Conservation (phyloP, 2,329 filamentous ascomycete species). For the Phialophora expanda region DNA sequence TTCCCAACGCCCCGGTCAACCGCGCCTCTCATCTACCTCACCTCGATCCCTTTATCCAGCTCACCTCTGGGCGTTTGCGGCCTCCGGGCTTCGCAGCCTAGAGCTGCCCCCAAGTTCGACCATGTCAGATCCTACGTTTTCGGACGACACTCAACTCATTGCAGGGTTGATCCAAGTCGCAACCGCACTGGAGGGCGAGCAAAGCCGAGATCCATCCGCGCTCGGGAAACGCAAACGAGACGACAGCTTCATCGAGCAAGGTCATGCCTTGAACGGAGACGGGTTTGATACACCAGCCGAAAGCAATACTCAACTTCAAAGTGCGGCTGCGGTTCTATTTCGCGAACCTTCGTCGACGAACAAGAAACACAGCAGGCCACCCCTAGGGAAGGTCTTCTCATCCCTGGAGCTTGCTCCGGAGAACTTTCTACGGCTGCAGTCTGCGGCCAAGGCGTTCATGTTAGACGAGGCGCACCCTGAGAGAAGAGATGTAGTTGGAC, state of each 20-base stretch:
- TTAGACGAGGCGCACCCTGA: constrained; percentile 61
- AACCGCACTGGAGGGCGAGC: constrained; percentile 50
- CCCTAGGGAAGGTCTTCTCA: constrained; percentile 63
- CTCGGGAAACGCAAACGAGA: constrained; percentile 49
- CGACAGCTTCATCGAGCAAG: constrained; percentile 45
- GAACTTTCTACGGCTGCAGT: constrained; percentile 61
- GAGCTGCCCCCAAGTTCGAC: constrained; percentile 6
- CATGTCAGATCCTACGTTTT: constrained; percentile 34
- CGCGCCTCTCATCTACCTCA: not conserved
- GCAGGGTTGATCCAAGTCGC: constrained; percentile 55
- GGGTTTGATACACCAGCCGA: constrained; percentile 34
- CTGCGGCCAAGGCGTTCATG: constrained; percentile 63
- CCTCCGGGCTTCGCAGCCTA: constrained; percentile 21
- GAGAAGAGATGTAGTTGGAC: constrained; percentile 62
- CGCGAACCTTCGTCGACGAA: constrained; percentile 54
- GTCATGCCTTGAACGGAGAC: constrained; percentile 43
- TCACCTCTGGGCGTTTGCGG: constrained; percentile 12
- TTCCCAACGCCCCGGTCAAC: constrained; percentile 30
- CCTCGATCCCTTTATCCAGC: not conserved
- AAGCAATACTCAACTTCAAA: constrained; percentile 48
- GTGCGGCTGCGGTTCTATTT: constrained; percentile 61
- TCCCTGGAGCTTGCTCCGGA: constrained; percentile 63
- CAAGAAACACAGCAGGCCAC: constrained; percentile 63
- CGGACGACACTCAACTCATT: constrained; percentile 48
- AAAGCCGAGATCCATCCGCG: constrained; percentile 40